Evolutionary conservation across 805 yeast genomes (phyloP).

Genomic region (Yamadazyma paraphyllophila): DNA sequence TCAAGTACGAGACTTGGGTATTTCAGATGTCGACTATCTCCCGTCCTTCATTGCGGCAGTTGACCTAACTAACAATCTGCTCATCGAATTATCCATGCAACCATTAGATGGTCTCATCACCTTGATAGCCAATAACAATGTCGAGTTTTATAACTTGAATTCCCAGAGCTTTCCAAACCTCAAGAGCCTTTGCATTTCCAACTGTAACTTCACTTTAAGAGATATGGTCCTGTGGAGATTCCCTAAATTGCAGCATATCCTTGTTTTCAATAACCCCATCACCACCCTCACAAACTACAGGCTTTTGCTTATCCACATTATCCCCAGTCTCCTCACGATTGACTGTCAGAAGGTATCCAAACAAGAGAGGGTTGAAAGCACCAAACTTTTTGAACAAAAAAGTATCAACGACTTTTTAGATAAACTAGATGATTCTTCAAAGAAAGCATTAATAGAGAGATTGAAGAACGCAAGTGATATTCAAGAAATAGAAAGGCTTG

Average conservation of each 20-base stretch:
- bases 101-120: constrained; percentile 42
- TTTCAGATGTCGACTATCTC: constrained; percentile 36
- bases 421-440: constrained; percentile 20
- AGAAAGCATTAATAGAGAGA: constrained; percentile 45
- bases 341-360: constrained; percentile 66
- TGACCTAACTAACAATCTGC: constrained; percentile 74
- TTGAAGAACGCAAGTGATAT: constrained; percentile 64
- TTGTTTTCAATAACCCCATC: constrained; percentile 60
- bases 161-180: constrained; percentile 5
- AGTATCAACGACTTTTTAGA: constrained; percentile 5
- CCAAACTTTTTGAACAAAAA: constrained; percentile 33
- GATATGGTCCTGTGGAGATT: constrained; percentile 24
- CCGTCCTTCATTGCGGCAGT: constrained; percentile 47
- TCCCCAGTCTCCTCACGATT: constrained; percentile 62
- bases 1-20: constrained; percentile 31
- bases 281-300: constrained; percentile 54
- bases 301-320: constrained; percentile 52
- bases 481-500: constrained; percentile 49
- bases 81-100: constrained; percentile 51
- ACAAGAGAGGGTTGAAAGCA: constrained; percentile 49
- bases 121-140: constrained; percentile 62
- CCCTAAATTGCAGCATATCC: constrained; percentile 39
- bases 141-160: constrained; percentile 20
- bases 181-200: constrained; percentile 3
- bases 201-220: constrained; percentile 11